These are phyloP conservation scores for Mediolabrus comicus DNA, from an alignment of 108 stramenopile genomes.

Conservation along the genomic window DNA sequence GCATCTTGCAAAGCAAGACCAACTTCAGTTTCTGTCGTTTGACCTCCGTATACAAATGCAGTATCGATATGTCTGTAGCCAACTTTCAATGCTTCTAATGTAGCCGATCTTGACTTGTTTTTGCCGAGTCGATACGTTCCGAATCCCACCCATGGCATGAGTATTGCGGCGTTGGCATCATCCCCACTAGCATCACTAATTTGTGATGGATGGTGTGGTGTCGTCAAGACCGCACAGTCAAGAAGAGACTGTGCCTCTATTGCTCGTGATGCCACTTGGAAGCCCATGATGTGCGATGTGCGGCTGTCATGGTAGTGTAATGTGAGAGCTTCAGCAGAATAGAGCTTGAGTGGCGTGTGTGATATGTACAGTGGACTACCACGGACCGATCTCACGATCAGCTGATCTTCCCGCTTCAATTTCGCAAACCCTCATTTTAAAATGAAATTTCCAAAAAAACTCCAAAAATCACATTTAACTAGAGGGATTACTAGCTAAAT, in stretches of 20 bases:
- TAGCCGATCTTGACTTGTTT: slow-evolving; percentile 35
- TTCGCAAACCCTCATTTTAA: no score
- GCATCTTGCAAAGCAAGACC: slow-evolving; percentile 66
- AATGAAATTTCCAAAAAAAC: no score
- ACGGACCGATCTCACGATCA: no score
- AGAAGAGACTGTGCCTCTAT: not conserved
- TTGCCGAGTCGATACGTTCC: slow-evolving; percentile 76
- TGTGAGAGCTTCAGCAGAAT: no score
- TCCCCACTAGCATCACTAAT: not conserved
- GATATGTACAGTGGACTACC: no score
- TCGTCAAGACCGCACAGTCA: not conserved
- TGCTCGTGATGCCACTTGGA: not conserved
- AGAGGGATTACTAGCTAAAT: no score
- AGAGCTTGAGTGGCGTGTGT: no score
- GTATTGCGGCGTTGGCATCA: not conserved
- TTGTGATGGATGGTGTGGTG: not conserved
- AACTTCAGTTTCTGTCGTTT: slow-evolving; percentile 70
- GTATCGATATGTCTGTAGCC: slow-evolving; percentile 78
- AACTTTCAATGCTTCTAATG: slow-evolving; percentile 50
- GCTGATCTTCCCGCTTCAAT: no score
- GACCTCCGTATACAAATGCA: slow-evolving; percentile 78
- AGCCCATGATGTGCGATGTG: no score
- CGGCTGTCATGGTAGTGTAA: no score
- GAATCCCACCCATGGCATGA: slow-evolving; percentile 70
- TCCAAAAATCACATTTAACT: no score